phyloP scores from a whole-genome alignment of 306 rosid genomes.

The Notholithocarpus densiflorus region DNA sequence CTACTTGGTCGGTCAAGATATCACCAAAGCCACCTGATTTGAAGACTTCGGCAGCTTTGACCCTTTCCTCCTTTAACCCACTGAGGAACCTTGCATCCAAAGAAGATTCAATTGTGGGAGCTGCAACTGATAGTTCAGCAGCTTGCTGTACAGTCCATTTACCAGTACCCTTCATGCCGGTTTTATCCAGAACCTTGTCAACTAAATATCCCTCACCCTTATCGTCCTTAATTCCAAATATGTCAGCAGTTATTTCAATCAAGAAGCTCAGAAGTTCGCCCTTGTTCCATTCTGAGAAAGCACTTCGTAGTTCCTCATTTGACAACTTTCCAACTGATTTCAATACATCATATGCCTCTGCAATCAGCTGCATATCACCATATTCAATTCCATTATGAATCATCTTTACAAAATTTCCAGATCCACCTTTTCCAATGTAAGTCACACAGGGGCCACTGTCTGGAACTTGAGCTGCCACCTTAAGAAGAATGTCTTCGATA shows the following conservation, averaged over 20 bases:
- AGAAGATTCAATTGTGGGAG: slow-evolving; percentile 89
- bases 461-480: slow-evolving; percentile 93
- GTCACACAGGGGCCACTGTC: slow-evolving; percentile 95
- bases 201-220: slow-evolving; percentile 81
- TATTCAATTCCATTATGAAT: slow-evolving; percentile 92
- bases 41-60: slow-evolving; percentile 75
- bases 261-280: slow-evolving; percentile 90
- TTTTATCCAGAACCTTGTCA: slow-evolving; percentile 92
- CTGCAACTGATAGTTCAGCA: slow-evolving; percentile 88
- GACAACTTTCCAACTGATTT: slow-evolving; percentile 90
- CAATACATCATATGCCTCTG: slow-evolving; percentile 89
- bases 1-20: slow-evolving; percentile 43
- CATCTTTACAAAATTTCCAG: slow-evolving; percentile 96
- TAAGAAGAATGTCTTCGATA: slow-evolving; percentile 86
- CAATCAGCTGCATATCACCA: slow-evolving; percentile 96
- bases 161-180: slow-evolving; percentile 96
- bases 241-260: slow-evolving; percentile 88
- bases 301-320: slow-evolving; percentile 67
- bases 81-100: slow-evolving; percentile 94
- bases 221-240: slow-evolving; percentile 86
- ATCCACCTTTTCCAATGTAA: slow-evolving; percentile 82
- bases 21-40: slow-evolving; percentile 66
- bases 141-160: slow-evolving; percentile 99
- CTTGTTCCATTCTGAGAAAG: slow-evolving; percentile 82
- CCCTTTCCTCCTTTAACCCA: slow-evolving; percentile 89